Base-by-base conservation (phyloP, 306 rosid genomes). In the Spatholobus suberectus region DNA sequence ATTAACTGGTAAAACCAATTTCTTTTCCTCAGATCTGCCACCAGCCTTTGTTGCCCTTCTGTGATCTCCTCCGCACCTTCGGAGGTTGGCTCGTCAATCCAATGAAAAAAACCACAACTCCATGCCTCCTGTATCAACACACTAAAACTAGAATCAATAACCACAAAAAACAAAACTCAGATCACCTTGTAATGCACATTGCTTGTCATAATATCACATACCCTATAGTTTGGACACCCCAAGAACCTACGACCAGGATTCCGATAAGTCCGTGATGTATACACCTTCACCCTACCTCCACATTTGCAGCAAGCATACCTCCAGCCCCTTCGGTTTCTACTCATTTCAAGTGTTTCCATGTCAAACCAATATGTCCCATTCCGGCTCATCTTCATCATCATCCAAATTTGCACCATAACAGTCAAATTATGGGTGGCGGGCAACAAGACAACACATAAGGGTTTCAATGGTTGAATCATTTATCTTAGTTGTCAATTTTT, bases 241-340 rank as follows among this genome's bases (percentile, higher is more conserved):
- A 63, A 34, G 70, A 63, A 63, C 9, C 70, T 6, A 15, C 70
- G 13, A 32, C 20, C 70, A 63, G 24, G 70, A 63, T 63, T 63
- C 12, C 4, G 3, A 14, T 13, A 63, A 15, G 43, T 29, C 13
- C 14, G 1, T 29, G 70, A 63, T 32, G 24, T 63, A 32, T 63
- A 63, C 70, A 63, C 70, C 23, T 17, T 63, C 70, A 63, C 70
- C 70, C 70, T 63, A 63, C 70, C 70, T 6, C 70, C 23, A 63
- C 70, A 63, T 63, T 63, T 14, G 0, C 70, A 63, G 70, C 70
- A 63, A 0, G 6, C 70, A 32, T 32, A 12, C 23, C 5, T 63
- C 70, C 44, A 8, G 15, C 13, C 12, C 38, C 70, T 63, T 63
- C 0, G 44, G 1, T 17, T 63, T 6, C 43, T 63, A 15, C 43